Evolutionary conservation across 1,284 basidiomycete species (phyloP).

Genomic region (Agroathelia rolfsii): DNA sequence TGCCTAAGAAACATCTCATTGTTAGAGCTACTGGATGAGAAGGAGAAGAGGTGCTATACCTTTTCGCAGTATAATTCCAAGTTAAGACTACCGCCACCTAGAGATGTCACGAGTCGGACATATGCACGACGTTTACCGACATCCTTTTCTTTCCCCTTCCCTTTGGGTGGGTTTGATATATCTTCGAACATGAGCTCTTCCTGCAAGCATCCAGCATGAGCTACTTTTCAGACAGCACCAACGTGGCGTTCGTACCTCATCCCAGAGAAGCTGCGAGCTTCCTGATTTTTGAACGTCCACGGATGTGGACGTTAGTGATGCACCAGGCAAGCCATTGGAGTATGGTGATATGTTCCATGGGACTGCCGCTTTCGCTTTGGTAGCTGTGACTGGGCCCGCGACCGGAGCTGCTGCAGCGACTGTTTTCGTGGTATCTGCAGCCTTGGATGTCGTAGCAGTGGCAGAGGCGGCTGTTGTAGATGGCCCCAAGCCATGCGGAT

Average conservation of each 20-base stretch:
- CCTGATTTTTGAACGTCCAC: constrained; percentile 64
- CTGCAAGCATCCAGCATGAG: constrained; percentile 22
- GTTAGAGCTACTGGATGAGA: background rate
- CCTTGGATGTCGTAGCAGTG: constrained; percentile 18
- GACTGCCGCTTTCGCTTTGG: constrained; percentile 42
- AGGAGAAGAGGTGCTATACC: constrained; percentile 28
- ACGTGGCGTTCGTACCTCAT: constrained; percentile 47
- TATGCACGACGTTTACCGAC: constrained; percentile 83
- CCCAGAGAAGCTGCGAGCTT: constrained; percentile 79
- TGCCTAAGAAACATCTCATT: constrained; percentile 43
- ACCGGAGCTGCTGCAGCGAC: constrained; percentile 23
- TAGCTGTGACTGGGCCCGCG: constrained; percentile 21
- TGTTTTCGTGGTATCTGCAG: constrained; percentile 23
- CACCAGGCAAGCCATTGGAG: constrained; percentile 84
- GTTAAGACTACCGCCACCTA: constrained; percentile 81
- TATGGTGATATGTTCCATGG: constrained; percentile 89
- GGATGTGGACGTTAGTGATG: constrained; percentile 88
- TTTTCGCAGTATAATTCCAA: constrained; percentile 89
- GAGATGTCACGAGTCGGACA: constrained; percentile 83
- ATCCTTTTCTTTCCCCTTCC: constrained; percentile 87
- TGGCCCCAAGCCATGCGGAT: constrained; percentile 65
- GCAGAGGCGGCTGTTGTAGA: constrained; percentile 23
- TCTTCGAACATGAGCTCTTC: constrained; percentile 92
- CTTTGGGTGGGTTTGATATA: constrained; percentile 64
- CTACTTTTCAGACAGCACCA: constrained; percentile 1